Conservation (phyloP, 2,329 filamentous ascomycete species). For the Harringtonia lauricola region DNA sequence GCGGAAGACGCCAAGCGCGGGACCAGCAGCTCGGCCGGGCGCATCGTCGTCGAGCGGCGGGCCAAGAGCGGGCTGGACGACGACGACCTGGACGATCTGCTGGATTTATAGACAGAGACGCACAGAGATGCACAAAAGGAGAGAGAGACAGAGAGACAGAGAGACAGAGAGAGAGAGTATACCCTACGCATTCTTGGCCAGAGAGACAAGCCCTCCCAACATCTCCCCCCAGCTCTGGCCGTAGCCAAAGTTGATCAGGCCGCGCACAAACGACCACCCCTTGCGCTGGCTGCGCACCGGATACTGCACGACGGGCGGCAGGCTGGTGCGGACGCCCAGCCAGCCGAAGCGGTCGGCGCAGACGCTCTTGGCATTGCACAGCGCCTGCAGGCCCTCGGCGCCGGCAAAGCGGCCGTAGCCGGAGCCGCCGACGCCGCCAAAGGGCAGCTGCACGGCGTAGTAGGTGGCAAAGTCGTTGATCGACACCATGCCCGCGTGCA, state of each 20-base stretch:
- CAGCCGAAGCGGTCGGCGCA: conserved; percentile 61
- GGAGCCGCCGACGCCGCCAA: conserved; percentile 81
- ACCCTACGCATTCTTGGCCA: conserved; percentile 9
- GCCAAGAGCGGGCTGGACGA: conserved; percentile 72
- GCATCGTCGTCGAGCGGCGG: conserved; percentile 75
- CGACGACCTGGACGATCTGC: conserved; percentile 28
- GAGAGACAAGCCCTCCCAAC: conserved; percentile 7
- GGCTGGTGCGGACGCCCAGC: conserved; percentile 59
- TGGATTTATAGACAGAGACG: conserved; percentile 3
- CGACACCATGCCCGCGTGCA: conserved; percentile 81
- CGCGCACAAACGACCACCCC: conserved; percentile 55
- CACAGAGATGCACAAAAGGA: not conserved
- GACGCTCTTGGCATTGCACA: conserved; percentile 83
- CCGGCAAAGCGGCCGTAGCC: conserved; percentile 92
- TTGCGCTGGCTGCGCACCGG: conserved; percentile 56
- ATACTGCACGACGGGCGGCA: conserved; percentile 72
- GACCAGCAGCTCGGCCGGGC: conserved; percentile 48
- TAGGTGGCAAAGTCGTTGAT: conserved; percentile 93
- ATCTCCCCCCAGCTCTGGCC: conserved; percentile 20
- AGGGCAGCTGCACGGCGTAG: conserved; percentile 90
- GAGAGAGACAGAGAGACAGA: not conserved
- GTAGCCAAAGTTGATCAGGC: conserved; percentile 52
- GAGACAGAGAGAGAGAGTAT: no score
- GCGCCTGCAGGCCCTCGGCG: conserved; percentile 69
- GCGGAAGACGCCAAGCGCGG: conserved; percentile 59